Percentiles rank a stretch among this genome's conserved stretches.
phyloP scores from a whole-genome alignment of 768 basidiomycete genomes.

The Mycena haematopus region DNA sequence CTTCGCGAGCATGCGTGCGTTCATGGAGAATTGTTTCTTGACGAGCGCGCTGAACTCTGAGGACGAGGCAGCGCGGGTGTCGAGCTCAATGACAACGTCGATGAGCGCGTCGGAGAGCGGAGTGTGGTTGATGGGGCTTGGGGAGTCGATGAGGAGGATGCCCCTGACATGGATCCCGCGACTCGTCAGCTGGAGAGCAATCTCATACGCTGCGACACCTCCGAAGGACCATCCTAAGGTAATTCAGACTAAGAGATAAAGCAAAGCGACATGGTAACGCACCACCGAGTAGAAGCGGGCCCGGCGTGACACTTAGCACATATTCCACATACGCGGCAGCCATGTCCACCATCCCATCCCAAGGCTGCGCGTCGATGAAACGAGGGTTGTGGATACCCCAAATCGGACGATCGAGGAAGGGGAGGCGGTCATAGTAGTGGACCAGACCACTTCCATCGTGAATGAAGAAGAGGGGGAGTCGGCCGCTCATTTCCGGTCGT shows the following conservation, averaged over 20 bases:
- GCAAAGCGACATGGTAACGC: constrained; percentile 24
- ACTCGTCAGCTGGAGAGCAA: constrained; percentile 56
- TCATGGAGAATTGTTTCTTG: constrained; percentile 56
- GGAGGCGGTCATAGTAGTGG: constrained; percentile 47
- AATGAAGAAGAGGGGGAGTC: constrained; percentile 62
- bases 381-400: constrained; percentile 56
- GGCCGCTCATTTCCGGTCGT: constrained; percentile 21
- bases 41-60: too few species aligned
- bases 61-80: constrained; percentile 25
- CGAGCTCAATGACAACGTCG: constrained; percentile 46
- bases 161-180: constrained; percentile 56
- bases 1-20: constrained; percentile 50
- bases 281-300: constrained; percentile 66
- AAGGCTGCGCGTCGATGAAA: constrained; percentile 50
- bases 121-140: constrained; percentile 58
- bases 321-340: constrained; percentile 55
- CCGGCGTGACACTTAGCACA: constrained; percentile 43
- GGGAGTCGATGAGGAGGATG: constrained; percentile 67
- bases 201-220: constrained; percentile 73
- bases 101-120: constrained; percentile 61
- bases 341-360: constrained; percentile 60
- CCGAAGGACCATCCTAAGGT: constrained; percentile 79
- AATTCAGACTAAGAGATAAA: background rate
- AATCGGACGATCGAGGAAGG: constrained; percentile 48
- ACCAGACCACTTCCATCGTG: constrained; percentile 73